Evolutionary conservation across 768 basidiomycete species (phyloP).

Genomic region (Trametes coccinea): DNA sequence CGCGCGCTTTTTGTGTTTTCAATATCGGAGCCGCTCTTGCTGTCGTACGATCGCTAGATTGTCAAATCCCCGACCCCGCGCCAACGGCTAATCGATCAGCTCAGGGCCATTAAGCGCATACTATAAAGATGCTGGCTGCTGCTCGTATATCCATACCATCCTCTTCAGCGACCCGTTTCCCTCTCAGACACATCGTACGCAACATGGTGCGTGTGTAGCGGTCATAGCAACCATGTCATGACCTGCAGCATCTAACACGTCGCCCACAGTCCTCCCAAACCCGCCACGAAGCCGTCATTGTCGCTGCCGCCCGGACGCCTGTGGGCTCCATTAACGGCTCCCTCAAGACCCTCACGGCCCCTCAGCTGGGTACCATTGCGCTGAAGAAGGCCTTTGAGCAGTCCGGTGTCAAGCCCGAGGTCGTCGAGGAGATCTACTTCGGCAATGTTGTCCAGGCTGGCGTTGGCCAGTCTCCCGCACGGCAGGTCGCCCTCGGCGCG

Average conservation of each 20-base stretch:
- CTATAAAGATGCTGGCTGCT: conserved; percentile 27
- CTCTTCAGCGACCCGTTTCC: conserved; percentile 39
- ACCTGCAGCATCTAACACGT: conserved; percentile 34
- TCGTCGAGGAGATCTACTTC: conserved; percentile 95
- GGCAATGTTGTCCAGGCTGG: conserved; percentile 98
- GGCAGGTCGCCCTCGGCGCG: conserved; percentile 92
- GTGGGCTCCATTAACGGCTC: conserved; percentile 90
- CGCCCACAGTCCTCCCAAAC: conserved; percentile 32
- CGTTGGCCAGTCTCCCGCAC: conserved; percentile 96
- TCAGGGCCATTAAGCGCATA: conserved; percentile 18
- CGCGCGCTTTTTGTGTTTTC: neutral
- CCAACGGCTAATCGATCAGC: conserved; percentile 23
- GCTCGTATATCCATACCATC: conserved; percentile 31
- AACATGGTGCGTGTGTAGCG: conserved; percentile 30
- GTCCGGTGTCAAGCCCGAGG: conserved; percentile 73
- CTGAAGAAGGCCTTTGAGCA: conserved; percentile 88
- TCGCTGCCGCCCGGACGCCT: conserved; percentile 91
- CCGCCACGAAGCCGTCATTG: conserved; percentile 83
- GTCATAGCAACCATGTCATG: neutral
- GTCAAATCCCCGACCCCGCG: conserved; percentile 19
- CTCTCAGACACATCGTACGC: conserved; percentile 29
- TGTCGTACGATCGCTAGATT: conserved; percentile 26
- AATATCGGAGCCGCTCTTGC: neutral
- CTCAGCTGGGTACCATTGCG: conserved; percentile 86
- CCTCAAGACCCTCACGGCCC: conserved; percentile 85